Base-by-base conservation (phyloP, 352 stramenopile genomes). In the Elongisporangium anandrum region DNA sequence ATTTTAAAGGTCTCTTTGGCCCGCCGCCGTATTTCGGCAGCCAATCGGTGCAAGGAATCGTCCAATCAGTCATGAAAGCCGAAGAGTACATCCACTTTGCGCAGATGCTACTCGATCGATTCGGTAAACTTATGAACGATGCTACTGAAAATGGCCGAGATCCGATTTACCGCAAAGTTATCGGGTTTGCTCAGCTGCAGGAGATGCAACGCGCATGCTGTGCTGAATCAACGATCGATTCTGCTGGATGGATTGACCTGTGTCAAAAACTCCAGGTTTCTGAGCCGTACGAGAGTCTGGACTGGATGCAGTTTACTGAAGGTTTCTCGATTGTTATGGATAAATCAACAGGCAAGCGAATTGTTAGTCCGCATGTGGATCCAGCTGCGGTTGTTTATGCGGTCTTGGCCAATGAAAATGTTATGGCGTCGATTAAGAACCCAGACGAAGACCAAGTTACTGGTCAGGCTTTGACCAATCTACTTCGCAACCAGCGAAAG, bases 1-100 rank as follows among this genome's bases (percentile, higher is more conserved):
- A 83, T 48, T 87, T 87, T 66, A 81, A 85, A 47, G 73, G 68
- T 5, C 63, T 87, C 1, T 87, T 87, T 58, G 77, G 77, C 0
- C 73, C 75, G 6, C 63, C 75, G 15, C 77, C 77, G 21, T 87
- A 80, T 54, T 87, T 87, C 51, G 77, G 77, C 2, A 81, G 61
- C 54, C 24, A 65, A 29, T 63, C 62, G 34, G 67, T 85, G 7
- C 58, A 81, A 15, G 68, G 56, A 4, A 71, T 85, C 17, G 70
- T 81, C 9, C 69, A 59, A 49, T 66, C 70, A 24, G 68, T 85
- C 12, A 76, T 85, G 75, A 62, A 57, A 22, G 59, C 64, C 4
- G 75, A 85, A 16, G 70, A 80, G 52, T 62, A 57, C 13, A 64
- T 85, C 22, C 70, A 85, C 23, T 85, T 85, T 53, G 59, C 69